These are phyloP conservation scores for Citrus medica DNA, from an alignment of 345 rosid species.

Conservation along the genomic window DNA sequence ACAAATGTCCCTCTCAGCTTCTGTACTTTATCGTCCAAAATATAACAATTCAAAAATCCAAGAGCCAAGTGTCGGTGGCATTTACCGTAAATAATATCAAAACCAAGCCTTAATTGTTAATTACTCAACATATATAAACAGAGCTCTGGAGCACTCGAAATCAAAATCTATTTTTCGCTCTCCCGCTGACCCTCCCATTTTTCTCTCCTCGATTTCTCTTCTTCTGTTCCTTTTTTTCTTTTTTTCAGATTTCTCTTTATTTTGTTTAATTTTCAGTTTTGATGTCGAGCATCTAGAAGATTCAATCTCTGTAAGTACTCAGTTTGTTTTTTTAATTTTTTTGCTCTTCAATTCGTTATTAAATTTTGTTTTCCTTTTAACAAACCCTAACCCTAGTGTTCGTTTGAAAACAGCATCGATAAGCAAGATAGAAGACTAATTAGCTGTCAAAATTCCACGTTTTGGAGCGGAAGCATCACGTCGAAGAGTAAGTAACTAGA, in stretches of 20 bases:
- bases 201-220: neutral
- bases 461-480: neutral
- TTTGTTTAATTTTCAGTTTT: neutral
- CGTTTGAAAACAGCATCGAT: neutral
- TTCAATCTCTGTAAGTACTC: neutral
- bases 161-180: neutral
- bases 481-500: neutral
- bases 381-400: conserved; percentile 3
- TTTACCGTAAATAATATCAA: neutral
- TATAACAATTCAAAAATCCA: neutral
- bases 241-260: neutral
- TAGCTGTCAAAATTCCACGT: neutral
- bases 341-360: neutral
- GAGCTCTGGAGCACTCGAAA: neutral
- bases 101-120: neutral
- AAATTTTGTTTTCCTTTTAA: neutral
- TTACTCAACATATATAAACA: neutral
- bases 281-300: neutral
- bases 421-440: neutral
- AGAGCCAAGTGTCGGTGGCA: neutral
- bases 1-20: neutral
- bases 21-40: neutral
- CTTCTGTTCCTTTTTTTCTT: too few relatives aligned
- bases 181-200: neutral
- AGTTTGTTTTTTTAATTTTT: neutral